Base-by-base conservation (phyloP, 2,329 filamentous ascomycete species). In the Zymoseptoria tritici region DNA sequence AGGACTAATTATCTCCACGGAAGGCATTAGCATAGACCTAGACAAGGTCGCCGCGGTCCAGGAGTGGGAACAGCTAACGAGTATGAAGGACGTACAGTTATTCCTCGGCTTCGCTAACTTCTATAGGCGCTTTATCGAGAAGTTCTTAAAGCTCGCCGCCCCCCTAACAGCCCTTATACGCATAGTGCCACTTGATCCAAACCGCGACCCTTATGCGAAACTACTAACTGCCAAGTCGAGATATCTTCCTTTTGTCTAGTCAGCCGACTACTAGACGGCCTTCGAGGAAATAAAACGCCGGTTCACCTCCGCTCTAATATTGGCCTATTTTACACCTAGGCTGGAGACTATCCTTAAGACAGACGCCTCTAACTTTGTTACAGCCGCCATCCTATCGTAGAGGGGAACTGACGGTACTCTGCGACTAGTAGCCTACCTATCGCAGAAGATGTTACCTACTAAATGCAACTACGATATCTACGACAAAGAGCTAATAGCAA, bases 31-130 rank as follows among this genome's bases (percentile, higher is more conserved):
- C 19, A 66, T 64, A 58, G 60, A 67, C 22, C 52, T 26, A 31
- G 19, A 60, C 29, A 64, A 64, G 31, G 42, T 65, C 21, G 22
- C 60, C 26, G 19, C 19, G 19, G 57, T 66, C 9, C 21, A 58
- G 49, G 49, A 61, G 5, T 68, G 61, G 61, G 52, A 55, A 42
- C 60, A 46, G 4, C 57, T 49, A 31, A 55, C 46, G 13, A 54
- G 46, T 54, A 51, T 64, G 46, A 63, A 62, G 21, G 21, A 22
- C 16, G 49, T 67, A 26, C 57, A 65, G 57, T n/a, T 22, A 5
- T 68, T 68, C 54, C 51, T 67, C 52, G 59, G 54, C 1, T 63
- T 67, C 52, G 49, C 55, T 42, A 67, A 67, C 52, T 67, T 65
- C 52, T 67, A 67, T 53, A 11, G 55, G n/a, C 24, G 58, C 31